Conservation (phyloP, 2,329 filamentous ascomycete species). For the Dendryphion nanum region DNA sequence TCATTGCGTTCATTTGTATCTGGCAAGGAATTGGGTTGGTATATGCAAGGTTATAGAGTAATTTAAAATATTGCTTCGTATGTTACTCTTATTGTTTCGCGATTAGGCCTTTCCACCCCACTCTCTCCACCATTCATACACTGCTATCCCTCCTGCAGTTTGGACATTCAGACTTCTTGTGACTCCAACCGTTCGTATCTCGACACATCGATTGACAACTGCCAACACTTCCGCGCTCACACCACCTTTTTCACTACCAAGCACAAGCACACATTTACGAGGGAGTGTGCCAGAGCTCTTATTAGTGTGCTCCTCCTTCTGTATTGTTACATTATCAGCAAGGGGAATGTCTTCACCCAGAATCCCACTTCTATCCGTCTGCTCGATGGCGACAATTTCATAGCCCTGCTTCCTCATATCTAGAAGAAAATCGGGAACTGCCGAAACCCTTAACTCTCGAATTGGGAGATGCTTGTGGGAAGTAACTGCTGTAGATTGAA, state of each 20-base stretch:
- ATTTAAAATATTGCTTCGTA: too few species aligned
- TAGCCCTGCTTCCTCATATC: conserved; percentile 47
- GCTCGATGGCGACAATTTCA: conserved; percentile 54
- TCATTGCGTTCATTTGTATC: too few species aligned
- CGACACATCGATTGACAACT: conserved; percentile 52
- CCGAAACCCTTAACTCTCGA: conserved; percentile 29
- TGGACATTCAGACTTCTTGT: conserved; percentile 57
- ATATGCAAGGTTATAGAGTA: too few species aligned
- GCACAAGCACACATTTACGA: conserved; percentile 44
- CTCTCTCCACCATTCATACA: conserved; percentile 53
- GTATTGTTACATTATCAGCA: background rate
- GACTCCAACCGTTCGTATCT: conserved; percentile 52
- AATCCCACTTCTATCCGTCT: conserved; percentile 51
- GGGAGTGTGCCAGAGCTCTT: conserved; percentile 29
- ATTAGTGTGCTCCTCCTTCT: too few species aligned
- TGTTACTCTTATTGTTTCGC: too few species aligned
- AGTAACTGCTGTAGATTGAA: conserved; percentile 50
- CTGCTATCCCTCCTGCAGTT: conserved; percentile 51
- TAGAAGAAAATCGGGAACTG: conserved; percentile 40
- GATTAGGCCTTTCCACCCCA: conserved; percentile 28
- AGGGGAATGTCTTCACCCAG: conserved; percentile 35
- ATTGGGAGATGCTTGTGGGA: conserved; percentile 52
- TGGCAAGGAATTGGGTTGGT: too few species aligned
- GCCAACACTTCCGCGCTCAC: conserved; percentile 49
- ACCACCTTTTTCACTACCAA: conserved; percentile 53